phyloP scores from a whole-genome alignment of 139 green algal species.

The Desmodesmus armatus region DNA sequence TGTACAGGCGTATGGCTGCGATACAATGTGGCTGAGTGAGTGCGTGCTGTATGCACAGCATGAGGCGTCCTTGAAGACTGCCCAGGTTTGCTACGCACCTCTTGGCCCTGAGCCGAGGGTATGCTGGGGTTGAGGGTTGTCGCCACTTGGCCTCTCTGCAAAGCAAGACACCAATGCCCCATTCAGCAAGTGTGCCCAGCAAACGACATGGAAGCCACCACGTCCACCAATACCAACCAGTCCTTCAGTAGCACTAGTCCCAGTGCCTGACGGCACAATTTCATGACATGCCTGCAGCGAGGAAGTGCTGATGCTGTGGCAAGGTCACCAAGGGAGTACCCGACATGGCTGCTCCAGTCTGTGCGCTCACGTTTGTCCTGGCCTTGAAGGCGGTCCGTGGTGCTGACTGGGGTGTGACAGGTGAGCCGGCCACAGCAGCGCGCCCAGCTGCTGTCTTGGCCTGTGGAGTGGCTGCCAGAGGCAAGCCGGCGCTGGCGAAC shows the following conservation, averaged over 20 bases:
- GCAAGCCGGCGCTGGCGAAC: not conserved
- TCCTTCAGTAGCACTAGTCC: too few species aligned
- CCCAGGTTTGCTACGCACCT: not conserved
- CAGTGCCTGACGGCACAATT: too few species aligned
- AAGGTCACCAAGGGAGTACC: too few species aligned
- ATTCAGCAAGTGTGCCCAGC: too few species aligned
- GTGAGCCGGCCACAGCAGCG: constrained; percentile 5
- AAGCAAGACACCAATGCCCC: not conserved
- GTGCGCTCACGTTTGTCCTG: constrained; percentile 38
- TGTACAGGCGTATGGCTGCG: too few species aligned
- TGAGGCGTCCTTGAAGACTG: too few species aligned
- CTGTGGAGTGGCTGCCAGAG: constrained; percentile 15
- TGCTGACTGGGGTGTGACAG: constrained; percentile 36
- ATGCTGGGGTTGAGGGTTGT: constrained; percentile 35
- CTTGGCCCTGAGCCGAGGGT: not conserved
- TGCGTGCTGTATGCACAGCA: too few species aligned
- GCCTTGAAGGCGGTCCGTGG: constrained; percentile 45
- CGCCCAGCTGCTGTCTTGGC: constrained; percentile 17
- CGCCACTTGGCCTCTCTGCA: constrained; percentile 40
- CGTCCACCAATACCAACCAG: too few species aligned
- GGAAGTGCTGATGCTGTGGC: too few species aligned
- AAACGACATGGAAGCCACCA: too few species aligned
- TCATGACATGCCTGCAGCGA: too few species aligned
- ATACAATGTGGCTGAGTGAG: too few species aligned
- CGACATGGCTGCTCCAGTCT: not conserved